Evolutionary conservation across 805 yeast genomes (phyloP).

Genomic region (Teunomyces gatunensis): DNA sequence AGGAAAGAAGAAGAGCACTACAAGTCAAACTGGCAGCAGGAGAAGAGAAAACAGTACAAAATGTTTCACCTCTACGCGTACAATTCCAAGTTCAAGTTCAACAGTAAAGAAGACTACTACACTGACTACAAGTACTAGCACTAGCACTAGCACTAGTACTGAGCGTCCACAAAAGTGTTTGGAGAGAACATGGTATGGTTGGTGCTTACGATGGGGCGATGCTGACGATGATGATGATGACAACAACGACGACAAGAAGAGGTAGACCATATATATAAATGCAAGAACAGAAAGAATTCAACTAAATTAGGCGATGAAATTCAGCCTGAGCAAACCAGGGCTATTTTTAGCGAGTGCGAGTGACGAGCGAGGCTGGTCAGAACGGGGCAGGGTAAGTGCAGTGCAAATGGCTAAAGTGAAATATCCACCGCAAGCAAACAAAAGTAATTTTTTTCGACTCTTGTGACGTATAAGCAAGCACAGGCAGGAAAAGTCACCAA

Average conservation of each 20-base stretch:
- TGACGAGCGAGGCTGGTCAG: not conserved
- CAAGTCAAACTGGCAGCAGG: not conserved
- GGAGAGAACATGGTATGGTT: slow-evolving; percentile 66
- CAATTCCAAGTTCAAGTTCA: not conserved
- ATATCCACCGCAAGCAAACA: not conserved
- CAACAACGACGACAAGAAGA: not conserved
- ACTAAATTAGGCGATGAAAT: not conserved
- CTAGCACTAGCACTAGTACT: slow-evolving; percentile 4
- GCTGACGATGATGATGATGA: slow-evolving; percentile 15
- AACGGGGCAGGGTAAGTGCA: not conserved
- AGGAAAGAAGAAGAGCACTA: slow-evolving; percentile 3
- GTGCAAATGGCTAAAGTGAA: not conserved
- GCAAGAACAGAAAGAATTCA: not conserved
- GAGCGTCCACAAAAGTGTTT: slow-evolving; percentile 47
- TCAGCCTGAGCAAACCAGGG: not conserved
- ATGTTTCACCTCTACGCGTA: not conserved
- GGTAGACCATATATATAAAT: not conserved
- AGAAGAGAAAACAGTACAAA: not conserved
- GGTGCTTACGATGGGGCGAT: slow-evolving; percentile 49
- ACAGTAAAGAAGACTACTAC: not conserved
- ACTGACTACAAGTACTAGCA: not conserved
- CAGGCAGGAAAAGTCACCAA: not conserved
- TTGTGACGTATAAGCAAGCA: not conserved
- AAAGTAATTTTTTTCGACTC: not conserved
- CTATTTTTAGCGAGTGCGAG: not conserved